Conservation (phyloP, 2,329 filamentous ascomycete species). For the Trichoderma atrobrunneum region DNA sequence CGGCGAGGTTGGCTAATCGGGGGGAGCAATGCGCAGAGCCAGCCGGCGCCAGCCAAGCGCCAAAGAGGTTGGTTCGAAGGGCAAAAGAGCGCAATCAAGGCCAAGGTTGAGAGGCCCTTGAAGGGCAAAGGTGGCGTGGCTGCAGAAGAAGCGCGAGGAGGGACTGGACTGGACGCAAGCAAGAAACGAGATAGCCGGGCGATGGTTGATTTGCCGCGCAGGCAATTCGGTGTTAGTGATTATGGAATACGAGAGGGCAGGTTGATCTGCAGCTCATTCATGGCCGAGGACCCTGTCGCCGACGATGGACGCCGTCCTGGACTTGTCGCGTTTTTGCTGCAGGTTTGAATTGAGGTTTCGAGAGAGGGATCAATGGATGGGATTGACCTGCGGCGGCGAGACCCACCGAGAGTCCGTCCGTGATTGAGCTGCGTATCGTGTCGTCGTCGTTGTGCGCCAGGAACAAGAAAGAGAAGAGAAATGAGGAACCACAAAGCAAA, state of each 20-base stretch:
- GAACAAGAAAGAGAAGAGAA: not conserved
- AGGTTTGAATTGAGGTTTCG: not conserved
- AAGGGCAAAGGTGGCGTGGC: not conserved
- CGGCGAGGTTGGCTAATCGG: not conserved
- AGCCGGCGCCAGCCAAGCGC: conserved; percentile 6
- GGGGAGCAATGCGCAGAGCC: not conserved
- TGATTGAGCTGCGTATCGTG: not conserved
- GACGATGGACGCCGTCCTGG: not conserved
- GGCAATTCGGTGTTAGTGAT: not conserved
- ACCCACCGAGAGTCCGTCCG: not conserved
- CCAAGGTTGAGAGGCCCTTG: not conserved
- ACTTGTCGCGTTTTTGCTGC: conserved; percentile 1
- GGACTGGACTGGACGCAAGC: not conserved
- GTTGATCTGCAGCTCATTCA: not conserved
- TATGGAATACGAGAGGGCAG: not conserved
- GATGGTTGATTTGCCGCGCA: not conserved
- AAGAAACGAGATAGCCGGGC: not conserved
- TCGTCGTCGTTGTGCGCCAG: not conserved
- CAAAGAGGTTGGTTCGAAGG: not conserved
- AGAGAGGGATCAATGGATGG: not conserved
- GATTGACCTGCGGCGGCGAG: not conserved
- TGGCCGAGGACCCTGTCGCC: not conserved
- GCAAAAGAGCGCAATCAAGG: not conserved
- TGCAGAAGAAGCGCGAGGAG: not conserved
- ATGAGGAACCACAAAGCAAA: not conserved